These are phyloP conservation scores for Acorus calamus DNA, from an alignment of 106 monocot species.

Conservation along the genomic window DNA sequence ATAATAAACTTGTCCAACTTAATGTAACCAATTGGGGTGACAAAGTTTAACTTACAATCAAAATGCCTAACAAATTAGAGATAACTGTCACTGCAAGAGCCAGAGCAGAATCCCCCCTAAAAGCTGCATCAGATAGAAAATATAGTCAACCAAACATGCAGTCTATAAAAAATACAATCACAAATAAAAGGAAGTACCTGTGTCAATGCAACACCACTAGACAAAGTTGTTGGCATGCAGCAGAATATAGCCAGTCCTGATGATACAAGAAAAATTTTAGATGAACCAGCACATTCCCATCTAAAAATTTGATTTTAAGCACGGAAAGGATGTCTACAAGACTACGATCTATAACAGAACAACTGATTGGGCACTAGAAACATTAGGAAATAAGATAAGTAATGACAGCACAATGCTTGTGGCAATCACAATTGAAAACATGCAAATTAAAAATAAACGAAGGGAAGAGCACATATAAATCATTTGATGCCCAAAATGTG, in stretches of 20 bases:
- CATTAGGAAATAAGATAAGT: too few species aligned
- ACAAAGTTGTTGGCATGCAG: slow-evolving; percentile 99
- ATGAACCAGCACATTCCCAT: neutral
- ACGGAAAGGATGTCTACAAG: neutral
- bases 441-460: too few species aligned
- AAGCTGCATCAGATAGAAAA: slow-evolving; percentile 42
- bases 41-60: slow-evolving; percentile 51
- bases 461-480: too few species aligned
- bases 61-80: slow-evolving; percentile 83
- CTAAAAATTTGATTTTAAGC: neutral
- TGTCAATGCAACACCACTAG: slow-evolving; percentile 95
- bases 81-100: slow-evolving; percentile 93
- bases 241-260: slow-evolving; percentile 92
- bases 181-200: slow-evolving; percentile 26
- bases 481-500: too few species aligned
- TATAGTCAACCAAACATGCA: neutral
- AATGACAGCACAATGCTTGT: too few species aligned
- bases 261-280: slow-evolving; percentile 1
- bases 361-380: too few species aligned
- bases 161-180: neutral
- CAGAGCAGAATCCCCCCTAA: slow-evolving; percentile 87
- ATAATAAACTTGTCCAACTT: too few species aligned
- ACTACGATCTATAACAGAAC: too few species aligned
- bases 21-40: too few species aligned
- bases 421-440: too few species aligned